phyloP scores from a whole-genome alignment of 2,329 filamentous ascomycete species.

The Cladosporium cucumerinum region DNA sequence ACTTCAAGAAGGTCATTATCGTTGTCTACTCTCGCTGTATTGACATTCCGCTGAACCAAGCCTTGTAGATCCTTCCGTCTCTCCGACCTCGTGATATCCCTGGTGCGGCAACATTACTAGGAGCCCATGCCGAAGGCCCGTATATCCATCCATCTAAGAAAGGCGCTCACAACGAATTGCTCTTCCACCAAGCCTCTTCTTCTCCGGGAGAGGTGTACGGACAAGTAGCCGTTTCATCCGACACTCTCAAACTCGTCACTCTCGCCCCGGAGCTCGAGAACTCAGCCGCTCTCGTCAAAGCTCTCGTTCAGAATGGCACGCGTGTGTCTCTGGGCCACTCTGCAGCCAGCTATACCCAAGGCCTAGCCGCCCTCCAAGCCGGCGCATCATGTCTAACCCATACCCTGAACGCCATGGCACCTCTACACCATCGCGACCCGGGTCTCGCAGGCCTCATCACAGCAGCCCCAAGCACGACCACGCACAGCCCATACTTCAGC shows the following conservation, averaged over 20 bases:
- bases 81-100: conserved; percentile 43
- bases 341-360: conserved; percentile 47
- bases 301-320: conserved; percentile 42
- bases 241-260: conserved; percentile 49
- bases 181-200: conserved; percentile 41
- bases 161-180: conserved; percentile 43
- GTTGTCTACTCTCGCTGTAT: conserved; percentile 28
- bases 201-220: conserved; percentile 46
- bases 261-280: conserved; percentile 51
- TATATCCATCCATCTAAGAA: conserved; percentile 49
- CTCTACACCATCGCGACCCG: conserved; percentile 50
- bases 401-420: conserved; percentile 54
- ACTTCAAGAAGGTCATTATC: conserved; percentile 47
- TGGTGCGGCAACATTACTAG: conserved; percentile 49
- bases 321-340: conserved; percentile 51
- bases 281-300: conserved; percentile 41
- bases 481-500: conserved; percentile 46
- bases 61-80: conserved; percentile 46
- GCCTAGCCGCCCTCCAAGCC: conserved; percentile 43
- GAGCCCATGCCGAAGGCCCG: conserved; percentile 57
- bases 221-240: conserved; percentile 28
- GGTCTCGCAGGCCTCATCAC: conserved; percentile 47
- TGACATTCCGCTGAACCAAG: background rate
- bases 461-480: conserved; percentile 20
- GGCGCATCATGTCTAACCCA: conserved; percentile 54